These are phyloP conservation scores for Rhinocladiella similis DNA, from an alignment of 2,329 filamentous ascomycete species.

Conservation along the genomic window DNA sequence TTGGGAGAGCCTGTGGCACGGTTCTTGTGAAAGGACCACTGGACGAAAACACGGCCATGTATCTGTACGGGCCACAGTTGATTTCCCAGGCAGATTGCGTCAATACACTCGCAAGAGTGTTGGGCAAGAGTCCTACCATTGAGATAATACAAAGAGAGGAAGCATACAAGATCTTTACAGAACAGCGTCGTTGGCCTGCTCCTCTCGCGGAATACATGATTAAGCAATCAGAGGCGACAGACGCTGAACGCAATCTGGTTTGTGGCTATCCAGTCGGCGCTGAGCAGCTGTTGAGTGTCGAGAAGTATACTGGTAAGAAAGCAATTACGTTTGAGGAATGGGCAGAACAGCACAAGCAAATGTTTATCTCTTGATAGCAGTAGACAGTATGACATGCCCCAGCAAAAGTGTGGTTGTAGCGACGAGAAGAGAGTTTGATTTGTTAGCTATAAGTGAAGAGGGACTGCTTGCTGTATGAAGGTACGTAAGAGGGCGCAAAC, in stretches of 20 bases:
- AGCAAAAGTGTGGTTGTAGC: too few species aligned
- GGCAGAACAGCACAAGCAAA: conserved; percentile 34
- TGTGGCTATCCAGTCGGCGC: conserved; percentile 19
- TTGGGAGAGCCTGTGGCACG: conserved; percentile 45
- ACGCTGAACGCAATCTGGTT: conserved; percentile 6
- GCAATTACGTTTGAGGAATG: conserved; percentile 37
- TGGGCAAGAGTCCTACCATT: conserved; percentile 37
- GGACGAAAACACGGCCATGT: conserved; percentile 33
- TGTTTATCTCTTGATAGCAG: conserved; percentile 19
- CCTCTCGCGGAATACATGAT: conserved; percentile 28
- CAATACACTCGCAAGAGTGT: conserved; percentile 32
- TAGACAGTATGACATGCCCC: background rate
- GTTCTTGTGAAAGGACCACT: conserved; percentile 39
- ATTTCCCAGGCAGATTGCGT: conserved; percentile 34
- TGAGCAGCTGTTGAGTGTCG: conserved; percentile 33
- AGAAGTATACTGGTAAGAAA: conserved; percentile 35
- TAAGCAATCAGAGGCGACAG: background rate
- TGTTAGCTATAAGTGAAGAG: too few species aligned
- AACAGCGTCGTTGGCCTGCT: conserved; percentile 20
- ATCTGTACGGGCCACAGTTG: conserved; percentile 40
- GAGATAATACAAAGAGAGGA: conserved; percentile 27
- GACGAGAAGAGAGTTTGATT: too few species aligned
- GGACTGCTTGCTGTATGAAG: too few species aligned
- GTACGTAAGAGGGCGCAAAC: too few species aligned
- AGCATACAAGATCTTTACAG: conserved; percentile 24